These are phyloP conservation scores for Luffa aegyptiaca DNA, from an alignment of 306 rosid genomes.

Conservation along the genomic window DNA sequence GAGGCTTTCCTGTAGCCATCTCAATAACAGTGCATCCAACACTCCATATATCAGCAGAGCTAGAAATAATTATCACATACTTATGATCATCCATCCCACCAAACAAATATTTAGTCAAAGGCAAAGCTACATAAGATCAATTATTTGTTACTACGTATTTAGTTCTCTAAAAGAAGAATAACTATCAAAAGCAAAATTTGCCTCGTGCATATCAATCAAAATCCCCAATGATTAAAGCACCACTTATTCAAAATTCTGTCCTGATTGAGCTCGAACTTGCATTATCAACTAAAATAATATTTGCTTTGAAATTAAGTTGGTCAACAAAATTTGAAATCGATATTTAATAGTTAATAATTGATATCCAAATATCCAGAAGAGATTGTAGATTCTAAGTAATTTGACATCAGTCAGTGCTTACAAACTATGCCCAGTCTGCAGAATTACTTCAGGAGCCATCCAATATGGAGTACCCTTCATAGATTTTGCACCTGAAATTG, in stretches of 20 bases:
- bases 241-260: background rate
- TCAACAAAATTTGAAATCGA: background rate
- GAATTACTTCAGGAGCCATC: constrained; percentile 99
- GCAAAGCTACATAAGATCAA: background rate
- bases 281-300: background rate
- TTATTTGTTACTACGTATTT: background rate
- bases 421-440: constrained; percentile 98
- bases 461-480: constrained; percentile 99
- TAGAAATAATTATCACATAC: constrained; percentile 22
- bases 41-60: constrained; percentile 99
- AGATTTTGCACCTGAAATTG: constrained; percentile 96
- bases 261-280: background rate
- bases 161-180: background rate
- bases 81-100: constrained; percentile 17
- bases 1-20: constrained; percentile 99
- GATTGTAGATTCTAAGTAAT: background rate
- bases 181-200: background rate
- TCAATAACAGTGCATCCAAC: constrained; percentile 99
- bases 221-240: background rate
- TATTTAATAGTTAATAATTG: background rate
- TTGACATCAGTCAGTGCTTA: constrained; percentile 39
- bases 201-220: background rate
- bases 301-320: background rate
- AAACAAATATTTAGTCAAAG: constrained; percentile 2
- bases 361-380: background rate